These are phyloP conservation scores for Claviceps purpurea DNA, from an alignment of 2,329 filamentous ascomycete genomes.

Conservation along the genomic window DNA sequence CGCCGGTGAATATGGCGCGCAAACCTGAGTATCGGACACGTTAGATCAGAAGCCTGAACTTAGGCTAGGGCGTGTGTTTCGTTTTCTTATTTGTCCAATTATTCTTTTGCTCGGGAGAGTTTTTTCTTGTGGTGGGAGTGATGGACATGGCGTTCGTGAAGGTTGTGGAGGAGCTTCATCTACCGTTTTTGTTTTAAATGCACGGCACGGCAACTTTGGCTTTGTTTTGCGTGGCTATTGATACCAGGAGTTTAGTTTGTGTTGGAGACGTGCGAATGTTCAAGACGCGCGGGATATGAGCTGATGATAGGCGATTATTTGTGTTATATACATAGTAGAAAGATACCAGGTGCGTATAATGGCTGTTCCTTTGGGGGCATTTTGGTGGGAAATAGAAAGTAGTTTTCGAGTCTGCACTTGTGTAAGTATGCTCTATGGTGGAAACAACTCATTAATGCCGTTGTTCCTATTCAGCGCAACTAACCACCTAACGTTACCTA, in stretches of 20 bases:
- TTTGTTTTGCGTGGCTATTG: not conserved
- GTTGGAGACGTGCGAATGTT: not conserved
- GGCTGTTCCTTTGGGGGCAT: too few species aligned
- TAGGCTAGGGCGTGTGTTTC: too few species aligned
- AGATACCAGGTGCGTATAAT: too few species aligned
- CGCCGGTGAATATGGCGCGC: constrained; percentile 69
- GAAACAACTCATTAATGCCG: too few species aligned
- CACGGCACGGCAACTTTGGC: not conserved
- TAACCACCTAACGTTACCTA: too few species aligned
- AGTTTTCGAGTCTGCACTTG: too few species aligned
- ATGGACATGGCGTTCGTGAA: not conserved
- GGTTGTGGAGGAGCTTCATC: not conserved
- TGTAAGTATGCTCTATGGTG: too few species aligned
- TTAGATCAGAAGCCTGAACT: not conserved
- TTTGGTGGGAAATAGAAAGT: too few species aligned
- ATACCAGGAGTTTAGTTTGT: not conserved
- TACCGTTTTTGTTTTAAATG: not conserved
- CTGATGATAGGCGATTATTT: not conserved
- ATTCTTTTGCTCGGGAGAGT: too few species aligned
- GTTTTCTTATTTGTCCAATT: not conserved
- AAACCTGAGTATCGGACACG: constrained; percentile 58
- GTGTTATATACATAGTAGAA: too few species aligned
- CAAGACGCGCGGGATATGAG: not conserved
- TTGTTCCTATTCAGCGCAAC: too few species aligned
- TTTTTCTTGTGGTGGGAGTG: not conserved